Evolutionary conservation across 1,284 basidiomycete species (phyloP).

Genomic region (Prillingera fragicola): DNA sequence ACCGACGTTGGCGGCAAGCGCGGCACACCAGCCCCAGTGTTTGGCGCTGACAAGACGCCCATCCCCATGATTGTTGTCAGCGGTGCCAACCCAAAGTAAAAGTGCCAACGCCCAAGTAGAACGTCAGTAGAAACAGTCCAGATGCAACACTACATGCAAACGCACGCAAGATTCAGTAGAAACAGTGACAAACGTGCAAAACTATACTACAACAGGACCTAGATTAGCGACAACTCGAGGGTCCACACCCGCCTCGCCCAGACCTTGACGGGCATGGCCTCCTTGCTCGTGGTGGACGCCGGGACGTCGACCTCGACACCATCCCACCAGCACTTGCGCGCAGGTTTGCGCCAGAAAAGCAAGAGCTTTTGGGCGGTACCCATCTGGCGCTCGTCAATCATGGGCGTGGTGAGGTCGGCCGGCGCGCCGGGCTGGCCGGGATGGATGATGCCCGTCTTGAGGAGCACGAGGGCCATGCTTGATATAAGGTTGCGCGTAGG

Average conservation of each 20-base stretch:
- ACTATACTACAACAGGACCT: too few relatives aligned
- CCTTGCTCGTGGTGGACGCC: slow-evolving; percentile 42
- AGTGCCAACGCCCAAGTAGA: too few relatives aligned
- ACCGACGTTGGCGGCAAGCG: slow-evolving; percentile 21
- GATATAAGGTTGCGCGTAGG: slow-evolving; percentile 95
- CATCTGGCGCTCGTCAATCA: slow-evolving; percentile 84
- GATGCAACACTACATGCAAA: too few relatives aligned
- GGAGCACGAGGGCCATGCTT: slow-evolving; percentile 90
- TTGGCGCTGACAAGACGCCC: slow-evolving; percentile 1
- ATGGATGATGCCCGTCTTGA: slow-evolving; percentile 94
- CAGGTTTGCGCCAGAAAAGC: slow-evolving; percentile 98
- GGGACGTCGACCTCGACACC: slow-evolving; percentile 84
- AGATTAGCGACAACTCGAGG: slow-evolving; percentile 89
- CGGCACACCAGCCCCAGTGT: slow-evolving; percentile 25
- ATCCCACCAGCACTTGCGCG: slow-evolving; percentile 99
- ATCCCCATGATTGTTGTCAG: slow-evolving; percentile 10
- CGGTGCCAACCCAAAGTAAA: slow-evolving; percentile 6
- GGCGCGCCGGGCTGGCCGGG: slow-evolving; percentile 28
- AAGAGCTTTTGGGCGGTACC: slow-evolving; percentile 94
- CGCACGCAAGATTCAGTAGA: too few relatives aligned
- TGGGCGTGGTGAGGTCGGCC: slow-evolving; percentile 22
- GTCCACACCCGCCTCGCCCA: slow-evolving; percentile 99
- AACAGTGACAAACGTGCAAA: too few relatives aligned
- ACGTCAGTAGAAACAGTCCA: too few relatives aligned
- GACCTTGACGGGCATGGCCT: slow-evolving; percentile 65